A percentile compares a stretch with the other conserved stretches of the same genome.
Conservation (phyloP, 306 rosid genomes). For the Medicago truncatula region DNA sequence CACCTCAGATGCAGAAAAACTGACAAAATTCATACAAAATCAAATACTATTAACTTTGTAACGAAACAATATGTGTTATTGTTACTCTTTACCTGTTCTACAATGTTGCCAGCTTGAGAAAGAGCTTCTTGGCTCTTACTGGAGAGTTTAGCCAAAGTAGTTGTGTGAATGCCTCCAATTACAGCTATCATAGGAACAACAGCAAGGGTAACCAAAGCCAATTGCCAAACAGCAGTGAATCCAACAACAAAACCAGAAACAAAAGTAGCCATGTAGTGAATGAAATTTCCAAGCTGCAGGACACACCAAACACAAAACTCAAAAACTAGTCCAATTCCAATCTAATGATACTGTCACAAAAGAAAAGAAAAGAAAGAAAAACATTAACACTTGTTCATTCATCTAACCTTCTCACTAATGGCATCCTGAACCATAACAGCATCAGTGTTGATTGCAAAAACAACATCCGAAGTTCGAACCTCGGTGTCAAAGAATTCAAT, state of each 20-base stretch:
- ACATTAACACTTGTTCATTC: neutral
- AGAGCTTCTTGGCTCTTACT: constrained; percentile 89
- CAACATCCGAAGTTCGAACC: constrained; percentile 95
- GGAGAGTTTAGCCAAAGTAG: constrained; percentile 85
- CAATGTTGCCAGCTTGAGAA: constrained; percentile 92
- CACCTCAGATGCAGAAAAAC: constrained; percentile 43
- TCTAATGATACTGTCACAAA: constrained; percentile 12
- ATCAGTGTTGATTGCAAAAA: constrained; percentile 86
- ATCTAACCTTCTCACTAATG: constrained; percentile 90
- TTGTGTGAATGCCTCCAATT: constrained; percentile 84
- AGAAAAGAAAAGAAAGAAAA: neutral
- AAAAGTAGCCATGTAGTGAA: constrained; percentile 97
- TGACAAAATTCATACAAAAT: too few relatives aligned
- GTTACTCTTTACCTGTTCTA: constrained; percentile 72
- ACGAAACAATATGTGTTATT: neutral
- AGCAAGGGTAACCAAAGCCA: constrained; percentile 91
- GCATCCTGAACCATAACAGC: constrained; percentile 99
- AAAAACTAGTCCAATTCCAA: constrained; percentile 36
- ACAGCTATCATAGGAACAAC: constrained; percentile 95
- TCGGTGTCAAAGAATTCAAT: constrained; percentile 88
- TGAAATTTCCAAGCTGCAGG: constrained; percentile 90
- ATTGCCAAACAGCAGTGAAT: constrained; percentile 97
- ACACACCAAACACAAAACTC: constrained; percentile 25
- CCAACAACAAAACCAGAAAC: constrained; percentile 97
- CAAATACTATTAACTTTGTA: neutral